These are phyloP conservation scores for Euphorbia peplus DNA, from an alignment of 345 rosid genomes.

Conservation along the genomic window DNA sequence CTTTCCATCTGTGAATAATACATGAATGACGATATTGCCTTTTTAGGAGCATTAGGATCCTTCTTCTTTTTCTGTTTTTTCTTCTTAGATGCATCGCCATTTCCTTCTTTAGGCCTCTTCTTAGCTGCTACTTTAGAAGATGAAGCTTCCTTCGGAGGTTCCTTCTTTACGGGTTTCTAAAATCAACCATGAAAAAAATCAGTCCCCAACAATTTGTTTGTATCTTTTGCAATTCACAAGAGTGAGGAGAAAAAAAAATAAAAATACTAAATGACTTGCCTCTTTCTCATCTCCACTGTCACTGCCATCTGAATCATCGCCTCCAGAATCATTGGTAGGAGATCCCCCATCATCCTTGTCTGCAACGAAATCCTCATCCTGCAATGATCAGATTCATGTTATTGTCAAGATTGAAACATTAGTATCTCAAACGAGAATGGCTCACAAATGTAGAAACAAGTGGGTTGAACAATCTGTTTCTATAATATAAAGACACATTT, in stretches of 20 bases:
- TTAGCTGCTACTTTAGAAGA: constrained; percentile 57
- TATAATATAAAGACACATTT: not conserved
- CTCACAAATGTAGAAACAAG: not conserved
- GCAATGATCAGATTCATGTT: constrained; percentile 20
- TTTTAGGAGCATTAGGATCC: constrained; percentile 96
- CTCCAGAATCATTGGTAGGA: constrained; percentile 97
- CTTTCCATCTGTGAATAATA: constrained; percentile 77
- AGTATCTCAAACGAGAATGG: not conserved
- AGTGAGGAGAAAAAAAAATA: too few relatives aligned
- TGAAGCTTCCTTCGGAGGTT: constrained; percentile 56
- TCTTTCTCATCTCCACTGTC: constrained; percentile 69
- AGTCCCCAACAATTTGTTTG: not conserved
- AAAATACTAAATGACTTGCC: constrained; percentile 44
- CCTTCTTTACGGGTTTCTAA: constrained; percentile 72
- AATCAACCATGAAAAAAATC: constrained; percentile 14
- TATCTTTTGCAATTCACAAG: not conserved
- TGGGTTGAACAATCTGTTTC: not conserved
- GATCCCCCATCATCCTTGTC: constrained; percentile 90
- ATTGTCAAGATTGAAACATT: not conserved
- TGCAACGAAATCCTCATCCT: constrained; percentile 91
- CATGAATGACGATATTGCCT: constrained; percentile 70
- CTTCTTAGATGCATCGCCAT: constrained; percentile 71
- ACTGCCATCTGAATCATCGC: constrained; percentile 64
- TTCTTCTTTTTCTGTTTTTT: constrained; percentile 80
- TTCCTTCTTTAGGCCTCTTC: constrained; percentile 62